Evolutionary conservation across 192 early-diverging fungal genomes (phyloP).

Genomic region (Rhizophagus clarus): DNA sequence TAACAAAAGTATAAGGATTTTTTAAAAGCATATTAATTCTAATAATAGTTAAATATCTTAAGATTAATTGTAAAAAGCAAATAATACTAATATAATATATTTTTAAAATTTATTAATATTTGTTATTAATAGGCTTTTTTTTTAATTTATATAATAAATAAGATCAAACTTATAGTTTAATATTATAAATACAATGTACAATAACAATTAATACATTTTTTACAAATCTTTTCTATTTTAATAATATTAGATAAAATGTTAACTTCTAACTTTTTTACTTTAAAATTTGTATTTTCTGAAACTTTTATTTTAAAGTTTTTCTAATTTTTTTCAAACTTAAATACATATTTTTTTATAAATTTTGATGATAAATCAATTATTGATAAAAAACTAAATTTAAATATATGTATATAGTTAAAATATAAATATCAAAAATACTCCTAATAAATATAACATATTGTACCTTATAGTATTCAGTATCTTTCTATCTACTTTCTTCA

Average conservation of each 20-base stretch:
- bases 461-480: conserved; percentile 12
- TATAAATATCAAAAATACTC: conserved; percentile 16
- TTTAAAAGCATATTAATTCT: conserved; percentile 29
- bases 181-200: background rate
- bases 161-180: background rate
- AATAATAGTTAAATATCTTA: conserved; percentile 17
- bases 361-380: conserved; percentile 27
- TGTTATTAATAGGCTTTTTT: background rate
- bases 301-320: conserved; percentile 9
- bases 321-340: conserved; percentile 21
- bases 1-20: conserved; percentile 28
- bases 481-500: background rate
- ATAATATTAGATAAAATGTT: conserved; percentile 2
- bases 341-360: background rate
- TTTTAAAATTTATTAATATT: conserved; percentile 25
- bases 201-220: conserved; percentile 19
- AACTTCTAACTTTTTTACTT: conserved; percentile 28
- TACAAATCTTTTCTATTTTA: conserved; percentile 31
- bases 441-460: background rate
- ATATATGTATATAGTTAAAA: background rate
- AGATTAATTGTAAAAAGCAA: conserved; percentile 11
- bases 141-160: conserved; percentile 23
- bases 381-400: conserved; percentile 1
- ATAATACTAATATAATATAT: conserved; percentile 30
- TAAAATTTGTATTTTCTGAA: conserved; percentile 15